Conservation (phyloP, 768 basidiomycete species). For the Scleroderma citrinum region DNA sequence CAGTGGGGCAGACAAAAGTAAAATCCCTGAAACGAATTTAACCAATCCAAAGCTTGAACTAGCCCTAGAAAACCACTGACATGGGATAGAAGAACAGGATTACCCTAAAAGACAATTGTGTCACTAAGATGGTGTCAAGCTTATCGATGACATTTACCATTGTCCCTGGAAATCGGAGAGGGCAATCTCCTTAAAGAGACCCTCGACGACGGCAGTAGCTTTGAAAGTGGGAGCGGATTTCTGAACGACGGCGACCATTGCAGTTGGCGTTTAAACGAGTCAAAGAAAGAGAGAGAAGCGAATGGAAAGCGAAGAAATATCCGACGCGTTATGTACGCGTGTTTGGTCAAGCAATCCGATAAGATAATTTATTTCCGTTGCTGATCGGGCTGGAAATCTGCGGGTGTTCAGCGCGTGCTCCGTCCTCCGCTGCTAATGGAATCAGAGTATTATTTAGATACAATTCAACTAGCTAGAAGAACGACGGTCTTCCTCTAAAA, state of each 20-base stretch:
- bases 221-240: conserved; percentile 81
- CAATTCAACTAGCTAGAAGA: too few species aligned
- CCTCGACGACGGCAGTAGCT: conserved; percentile 68
- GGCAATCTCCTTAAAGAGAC: conserved; percentile 73
- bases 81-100: conserved; percentile 92
- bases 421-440: too few species aligned
- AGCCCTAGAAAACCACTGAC: conserved; percentile 39
- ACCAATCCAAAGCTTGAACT: background rate
- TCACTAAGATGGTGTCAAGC: conserved; percentile 2
- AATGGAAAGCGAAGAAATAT: background rate
- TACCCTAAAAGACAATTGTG: conserved; percentile 51
- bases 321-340: conserved; percentile 25
- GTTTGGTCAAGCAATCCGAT: conserved; percentile 9
- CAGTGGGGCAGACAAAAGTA: conserved; percentile 91
- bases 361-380: too few species aligned
- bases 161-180: conserved; percentile 68
- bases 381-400: too few species aligned
- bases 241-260: conserved; percentile 58
- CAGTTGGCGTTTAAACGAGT: background rate
- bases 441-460: too few species aligned
- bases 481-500: too few species aligned
- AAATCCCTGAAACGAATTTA: conserved; percentile 52
- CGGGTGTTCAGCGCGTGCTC: too few species aligned
- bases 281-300: background rate
- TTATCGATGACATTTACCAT: conserved; percentile 49